phyloP scores from a whole-genome alignment of 2,329 filamentous ascomycete species.

The Spiromastix sp. region DNA sequence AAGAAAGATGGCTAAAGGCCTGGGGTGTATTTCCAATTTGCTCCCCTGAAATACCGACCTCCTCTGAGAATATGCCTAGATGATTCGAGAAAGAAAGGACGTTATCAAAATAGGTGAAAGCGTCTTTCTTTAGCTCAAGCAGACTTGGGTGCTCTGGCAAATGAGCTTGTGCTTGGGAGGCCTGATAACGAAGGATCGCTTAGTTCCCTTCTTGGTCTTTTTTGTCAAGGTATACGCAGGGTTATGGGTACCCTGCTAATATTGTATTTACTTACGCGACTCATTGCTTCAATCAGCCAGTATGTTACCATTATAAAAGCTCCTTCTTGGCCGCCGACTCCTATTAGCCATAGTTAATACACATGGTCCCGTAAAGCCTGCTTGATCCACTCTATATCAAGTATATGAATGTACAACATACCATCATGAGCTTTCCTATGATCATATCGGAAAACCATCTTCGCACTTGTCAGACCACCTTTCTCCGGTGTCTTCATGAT shows the following conservation, averaged over 20 bases:
- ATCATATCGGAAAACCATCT: slow-evolving; percentile 66
- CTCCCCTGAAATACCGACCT: slow-evolving; percentile 64
- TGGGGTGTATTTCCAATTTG: slow-evolving; percentile 72
- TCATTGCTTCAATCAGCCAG: slow-evolving; percentile 71
- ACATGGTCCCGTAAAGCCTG: too few relatives aligned
- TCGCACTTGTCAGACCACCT: slow-evolving; percentile 63
- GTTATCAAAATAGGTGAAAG: slow-evolving; percentile 65
- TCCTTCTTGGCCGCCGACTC: slow-evolving; percentile 63
- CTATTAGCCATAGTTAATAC: slow-evolving; percentile 28
- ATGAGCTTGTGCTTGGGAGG: slow-evolving; percentile 13
- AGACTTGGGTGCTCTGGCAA: slow-evolving; percentile 22
- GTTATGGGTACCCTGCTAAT: too few relatives aligned
- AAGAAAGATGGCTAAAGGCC: slow-evolving; percentile 65
- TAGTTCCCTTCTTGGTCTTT: too few relatives aligned
- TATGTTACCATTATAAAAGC: slow-evolving; percentile 77
- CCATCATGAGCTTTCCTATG: slow-evolving; percentile 59
- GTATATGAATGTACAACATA: slow-evolving; percentile 34
- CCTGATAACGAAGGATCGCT: too few relatives aligned
- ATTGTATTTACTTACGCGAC: slow-evolving; percentile 55
- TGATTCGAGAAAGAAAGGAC: slow-evolving; percentile 70
- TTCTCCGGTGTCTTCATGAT: slow-evolving; percentile 65
- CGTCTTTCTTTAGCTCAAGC: slow-evolving; percentile 28
- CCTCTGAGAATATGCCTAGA: slow-evolving; percentile 67
- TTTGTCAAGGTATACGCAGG: too few relatives aligned
- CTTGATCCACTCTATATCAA: too few relatives aligned